phyloP scores from a whole-genome alignment of 441 rosid species.

The Mallotus repandus region DNA sequence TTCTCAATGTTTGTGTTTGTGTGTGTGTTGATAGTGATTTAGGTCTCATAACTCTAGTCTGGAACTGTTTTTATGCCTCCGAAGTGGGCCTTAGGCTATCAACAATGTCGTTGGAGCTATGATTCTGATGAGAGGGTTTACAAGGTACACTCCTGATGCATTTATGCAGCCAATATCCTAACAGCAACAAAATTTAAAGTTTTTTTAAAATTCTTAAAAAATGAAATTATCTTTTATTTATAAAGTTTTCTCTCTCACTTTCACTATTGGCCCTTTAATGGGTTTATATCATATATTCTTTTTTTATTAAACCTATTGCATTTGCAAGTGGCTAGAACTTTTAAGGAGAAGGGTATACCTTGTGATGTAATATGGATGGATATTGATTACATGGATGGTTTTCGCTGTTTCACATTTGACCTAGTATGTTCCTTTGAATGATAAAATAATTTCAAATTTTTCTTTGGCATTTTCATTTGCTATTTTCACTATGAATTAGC shows the following conservation, averaged over 20 bases:
- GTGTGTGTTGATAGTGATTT: conserved; percentile 2
- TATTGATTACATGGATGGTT: conserved; percentile 99
- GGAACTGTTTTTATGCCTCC: conserved; percentile 97
- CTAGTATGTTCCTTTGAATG: conserved; percentile 46
- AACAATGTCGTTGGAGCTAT: conserved; percentile 96
- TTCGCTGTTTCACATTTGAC: conserved; percentile 94
- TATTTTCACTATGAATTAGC: neutral
- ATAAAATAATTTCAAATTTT: neutral
- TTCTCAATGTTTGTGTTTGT: neutral
- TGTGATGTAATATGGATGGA: conserved; percentile 99
- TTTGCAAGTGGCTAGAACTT: conserved; percentile 64
- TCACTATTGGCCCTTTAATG: neutral
- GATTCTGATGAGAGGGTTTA: conserved; percentile 71
- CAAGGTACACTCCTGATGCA: conserved; percentile 52
- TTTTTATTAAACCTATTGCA: neutral
- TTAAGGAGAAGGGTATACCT: conserved; percentile 86
- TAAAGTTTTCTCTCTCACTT: neutral
- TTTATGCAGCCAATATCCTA: neutral
- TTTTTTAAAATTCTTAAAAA: no score
- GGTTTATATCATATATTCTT: neutral
- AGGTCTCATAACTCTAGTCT: conserved; percentile 24
- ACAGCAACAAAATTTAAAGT: conserved; percentile 1
- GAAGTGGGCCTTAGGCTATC: conserved; percentile 96
- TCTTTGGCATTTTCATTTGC: neutral
- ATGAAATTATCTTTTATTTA: no score